phyloP scores from a whole-genome alignment of 2,329 filamentous ascomycete genomes.

The Didymella keratinophila region DNA sequence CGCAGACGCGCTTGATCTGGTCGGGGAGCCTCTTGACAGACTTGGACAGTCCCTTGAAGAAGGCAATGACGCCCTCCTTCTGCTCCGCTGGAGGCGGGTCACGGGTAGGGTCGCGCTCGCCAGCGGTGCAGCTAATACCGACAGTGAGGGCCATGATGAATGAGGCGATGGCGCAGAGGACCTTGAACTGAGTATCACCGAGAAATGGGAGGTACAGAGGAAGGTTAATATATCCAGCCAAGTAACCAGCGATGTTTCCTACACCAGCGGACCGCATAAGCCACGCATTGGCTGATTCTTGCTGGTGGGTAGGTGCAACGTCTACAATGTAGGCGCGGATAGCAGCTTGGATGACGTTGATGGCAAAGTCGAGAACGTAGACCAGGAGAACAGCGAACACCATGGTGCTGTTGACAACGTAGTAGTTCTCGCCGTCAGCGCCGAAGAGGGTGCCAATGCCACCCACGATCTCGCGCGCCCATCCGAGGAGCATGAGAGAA shows the following conservation, averaged over 20 bases:
- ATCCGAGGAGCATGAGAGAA: constrained; percentile 60
- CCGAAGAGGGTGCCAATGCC: constrained; percentile 75
- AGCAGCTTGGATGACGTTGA: constrained; percentile 94
- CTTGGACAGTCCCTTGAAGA: constrained; percentile 79
- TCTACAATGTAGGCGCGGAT: constrained; percentile 94
- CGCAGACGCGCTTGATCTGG: constrained; percentile 81
- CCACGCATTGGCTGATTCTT: constrained; percentile 94
- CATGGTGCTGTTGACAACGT: constrained; percentile 72
- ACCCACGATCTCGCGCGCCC: constrained; percentile 64
- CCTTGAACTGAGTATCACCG: constrained; percentile 89
- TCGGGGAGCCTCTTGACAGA: constrained; percentile 81
- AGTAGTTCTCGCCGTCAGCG: constrained; percentile 68
- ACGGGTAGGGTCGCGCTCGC: constrained; percentile 80
- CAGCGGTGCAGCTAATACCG: constrained; percentile 69
- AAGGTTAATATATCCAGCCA: constrained; percentile 84
- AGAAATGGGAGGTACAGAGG: constrained; percentile 78
- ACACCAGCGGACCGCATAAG: constrained; percentile 84
- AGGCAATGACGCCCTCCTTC: constrained; percentile 72
- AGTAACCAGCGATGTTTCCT: constrained; percentile 89
- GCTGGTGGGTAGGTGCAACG: constrained; percentile 89
- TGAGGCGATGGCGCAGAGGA: constrained; percentile 85
- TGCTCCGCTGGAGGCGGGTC: constrained; percentile 67
- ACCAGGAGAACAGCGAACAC: constrained; percentile 84
- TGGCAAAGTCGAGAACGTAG: constrained; percentile 90
- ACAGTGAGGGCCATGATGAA: constrained; percentile 75